Evolutionary conservation across 2,329 filamentous ascomycete genomes (phyloP).

Genomic region (Clonostachys sp.): DNA sequence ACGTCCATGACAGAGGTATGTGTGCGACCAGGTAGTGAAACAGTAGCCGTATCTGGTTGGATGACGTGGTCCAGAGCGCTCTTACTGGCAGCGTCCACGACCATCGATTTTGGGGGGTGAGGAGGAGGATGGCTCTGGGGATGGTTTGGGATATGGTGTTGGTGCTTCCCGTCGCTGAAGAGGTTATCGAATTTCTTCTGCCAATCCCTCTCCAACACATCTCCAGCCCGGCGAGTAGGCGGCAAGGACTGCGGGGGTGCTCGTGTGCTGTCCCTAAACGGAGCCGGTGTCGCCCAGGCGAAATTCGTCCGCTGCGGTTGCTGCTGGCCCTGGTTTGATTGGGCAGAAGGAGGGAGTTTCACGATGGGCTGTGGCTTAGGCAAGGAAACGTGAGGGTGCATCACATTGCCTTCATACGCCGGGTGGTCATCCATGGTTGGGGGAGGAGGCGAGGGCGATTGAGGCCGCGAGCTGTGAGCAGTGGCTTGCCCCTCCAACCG

Average conservation of each 20-base stretch:
- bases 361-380: constrained; percentile 72
- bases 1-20: constrained; percentile 15
- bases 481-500: constrained; percentile 30
- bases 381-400: constrained; percentile 64
- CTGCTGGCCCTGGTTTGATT: too few relatives aligned
- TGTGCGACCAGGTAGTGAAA: constrained; percentile 56
- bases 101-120: constrained; percentile 49
- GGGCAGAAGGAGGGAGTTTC: constrained; percentile 62
- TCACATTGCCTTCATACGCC: constrained; percentile 62
- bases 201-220: constrained; percentile 50
- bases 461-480: constrained; percentile 34
- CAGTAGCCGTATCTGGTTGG: constrained; percentile 53
- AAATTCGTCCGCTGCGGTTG: not conserved
- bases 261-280: constrained; percentile 20
- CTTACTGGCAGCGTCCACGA: constrained; percentile 65
- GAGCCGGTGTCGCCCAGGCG: constrained; percentile 19
- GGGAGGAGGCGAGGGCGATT: constrained; percentile 67
- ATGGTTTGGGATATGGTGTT: too few relatives aligned
- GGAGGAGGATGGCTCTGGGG: too few relatives aligned
- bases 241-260: constrained; percentile 12
- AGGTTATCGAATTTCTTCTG: constrained; percentile 81
- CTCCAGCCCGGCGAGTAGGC: constrained; percentile 3
- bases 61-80: constrained; percentile 55
- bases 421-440: constrained; percentile 68
- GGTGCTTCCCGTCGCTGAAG: constrained; percentile 62